Evolutionary conservation across 495 filamentous ascomycete species (phyloP).

Genomic region (Penicillium taxi): DNA sequence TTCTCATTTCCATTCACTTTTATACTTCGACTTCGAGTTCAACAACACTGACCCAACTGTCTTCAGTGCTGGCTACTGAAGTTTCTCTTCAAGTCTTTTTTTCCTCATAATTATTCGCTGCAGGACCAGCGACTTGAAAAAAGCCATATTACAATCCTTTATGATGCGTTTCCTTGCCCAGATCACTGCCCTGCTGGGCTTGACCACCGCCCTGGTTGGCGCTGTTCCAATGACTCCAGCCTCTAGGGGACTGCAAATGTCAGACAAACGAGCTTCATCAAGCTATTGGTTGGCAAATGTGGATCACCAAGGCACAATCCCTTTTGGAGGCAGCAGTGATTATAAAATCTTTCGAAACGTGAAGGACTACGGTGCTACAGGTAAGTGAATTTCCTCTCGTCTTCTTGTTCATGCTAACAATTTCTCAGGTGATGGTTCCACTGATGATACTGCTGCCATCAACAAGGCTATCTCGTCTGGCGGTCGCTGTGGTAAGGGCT

Average conservation of each 20-base stretch:
- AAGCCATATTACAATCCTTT: constrained; percentile 20
- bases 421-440: constrained; percentile 57
- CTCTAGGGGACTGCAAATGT: constrained; percentile 11
- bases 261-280: constrained; percentile 19
- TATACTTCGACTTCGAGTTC: constrained; percentile 1
- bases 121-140: constrained; percentile 32
- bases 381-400: constrained; percentile 23
- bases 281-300: constrained; percentile 71
- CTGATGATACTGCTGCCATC: constrained; percentile 85
- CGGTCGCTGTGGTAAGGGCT: constrained; percentile 66
- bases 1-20: constrained; percentile 8
- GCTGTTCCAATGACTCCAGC: constrained; percentile 31
- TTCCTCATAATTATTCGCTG: constrained; percentile 18
- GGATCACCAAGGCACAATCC: constrained; percentile 58
- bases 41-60: not conserved
- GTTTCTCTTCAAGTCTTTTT: constrained; percentile 5
- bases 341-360: constrained; percentile 87
- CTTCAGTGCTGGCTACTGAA: constrained; percentile 34
- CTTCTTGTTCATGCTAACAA: constrained; percentile 15
- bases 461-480: constrained; percentile 74
- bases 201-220: constrained; percentile 31
- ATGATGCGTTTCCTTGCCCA: constrained; percentile 29
- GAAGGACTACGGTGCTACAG: constrained; percentile 70
- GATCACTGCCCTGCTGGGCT: constrained; percentile 31
- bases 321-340: constrained; percentile 47